These are phyloP conservation scores for Backusella australiensis DNA, from an alignment of 192 early-diverging fungal genomes.

Conservation along the genomic window DNA sequence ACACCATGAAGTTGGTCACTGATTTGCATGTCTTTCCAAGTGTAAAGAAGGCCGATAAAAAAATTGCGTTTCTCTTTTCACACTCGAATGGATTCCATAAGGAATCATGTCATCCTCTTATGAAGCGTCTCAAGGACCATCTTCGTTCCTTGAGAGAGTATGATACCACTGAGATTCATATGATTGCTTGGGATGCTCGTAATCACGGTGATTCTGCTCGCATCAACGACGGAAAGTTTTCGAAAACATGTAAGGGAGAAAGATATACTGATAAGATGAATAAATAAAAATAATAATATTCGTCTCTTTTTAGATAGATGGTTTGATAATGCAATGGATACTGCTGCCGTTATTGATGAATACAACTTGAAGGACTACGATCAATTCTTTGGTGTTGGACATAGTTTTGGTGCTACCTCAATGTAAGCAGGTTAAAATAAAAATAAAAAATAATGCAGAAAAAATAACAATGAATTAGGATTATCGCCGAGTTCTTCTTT, in stretches of 20 bases:
- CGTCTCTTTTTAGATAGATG: constrained; percentile 41
- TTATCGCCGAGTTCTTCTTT: constrained; percentile 18
- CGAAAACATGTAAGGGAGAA: constrained; percentile 33
- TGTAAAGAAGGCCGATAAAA: neutral
- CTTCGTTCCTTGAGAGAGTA: constrained; percentile 16
- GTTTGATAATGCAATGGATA: constrained; percentile 50
- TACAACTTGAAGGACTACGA: constrained; percentile 24
- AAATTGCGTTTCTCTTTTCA: constrained; percentile 40
- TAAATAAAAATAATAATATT: neutral
- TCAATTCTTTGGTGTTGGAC: constrained; percentile 54
- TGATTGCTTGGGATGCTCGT: constrained; percentile 53
- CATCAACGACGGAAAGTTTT: constrained; percentile 42
- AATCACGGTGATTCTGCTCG: constrained; percentile 59
- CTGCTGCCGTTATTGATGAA: constrained; percentile 43
- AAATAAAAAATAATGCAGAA: neutral
- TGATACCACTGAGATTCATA: constrained; percentile 21
- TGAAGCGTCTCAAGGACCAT: constrained; percentile 25
- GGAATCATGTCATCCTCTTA: constrained; percentile 55
- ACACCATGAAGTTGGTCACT: constrained; percentile 15
- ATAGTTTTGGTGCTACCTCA: constrained; percentile 47
- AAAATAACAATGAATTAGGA: neutral
- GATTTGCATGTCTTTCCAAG: constrained; percentile 22
- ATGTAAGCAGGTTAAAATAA: constrained; percentile 12
- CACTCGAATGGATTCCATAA: constrained; percentile 65
- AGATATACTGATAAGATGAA: neutral